Evolutionary conservation across 129 eudicot genomes (phyloP).

Genomic region (Flaveria sonorensis): DNA sequence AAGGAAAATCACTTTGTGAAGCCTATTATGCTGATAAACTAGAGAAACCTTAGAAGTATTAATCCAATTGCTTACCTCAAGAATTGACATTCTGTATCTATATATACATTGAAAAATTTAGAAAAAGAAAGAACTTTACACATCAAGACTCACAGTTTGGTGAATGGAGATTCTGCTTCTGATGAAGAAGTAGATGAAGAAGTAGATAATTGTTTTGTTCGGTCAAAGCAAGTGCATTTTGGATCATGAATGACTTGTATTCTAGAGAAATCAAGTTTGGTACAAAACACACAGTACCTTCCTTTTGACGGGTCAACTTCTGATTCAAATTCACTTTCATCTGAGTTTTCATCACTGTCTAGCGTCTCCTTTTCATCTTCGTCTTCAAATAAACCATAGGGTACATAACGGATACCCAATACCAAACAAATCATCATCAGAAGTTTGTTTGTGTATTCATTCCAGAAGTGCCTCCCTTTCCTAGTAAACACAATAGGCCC

Average conservation of each 20-base stretch:
- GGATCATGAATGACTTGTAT: slow-evolving; percentile 53
- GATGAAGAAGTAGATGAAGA: slow-evolving; percentile 48
- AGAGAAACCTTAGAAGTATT: neutral
- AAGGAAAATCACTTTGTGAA: neutral
- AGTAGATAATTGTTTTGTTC: slow-evolving; percentile 40
- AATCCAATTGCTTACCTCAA: slow-evolving; percentile 15
- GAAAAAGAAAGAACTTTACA: slow-evolving; percentile 24
- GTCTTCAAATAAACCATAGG: slow-evolving; percentile 41
- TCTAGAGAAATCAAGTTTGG: slow-evolving; percentile 58
- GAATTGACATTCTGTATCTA: slow-evolving; percentile 30
- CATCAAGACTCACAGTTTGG: slow-evolving; percentile 37
- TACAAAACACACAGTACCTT: slow-evolving; percentile 74
- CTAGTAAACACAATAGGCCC: slow-evolving; percentile 52
- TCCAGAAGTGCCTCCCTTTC: slow-evolving; percentile 46
- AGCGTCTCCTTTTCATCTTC: slow-evolving; percentile 44
- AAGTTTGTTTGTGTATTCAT: slow-evolving; percentile 41
- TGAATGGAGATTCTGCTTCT: slow-evolving; percentile 39
- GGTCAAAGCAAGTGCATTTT: slow-evolving; percentile 62
- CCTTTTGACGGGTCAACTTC: slow-evolving; percentile 42
- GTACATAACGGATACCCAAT: slow-evolving; percentile 31
- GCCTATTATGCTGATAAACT: neutral
- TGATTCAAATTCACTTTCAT: slow-evolving; percentile 40
- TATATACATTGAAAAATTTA: slow-evolving; percentile 27
- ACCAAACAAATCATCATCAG: slow-evolving; percentile 35
- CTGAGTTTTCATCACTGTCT: slow-evolving; percentile 39